A percentile compares a stretch with the other conserved stretches of the same genome.
phyloP scores from a whole-genome alignment of 2,329 filamentous ascomycete genomes.

The Cordyceps javanica region DNA sequence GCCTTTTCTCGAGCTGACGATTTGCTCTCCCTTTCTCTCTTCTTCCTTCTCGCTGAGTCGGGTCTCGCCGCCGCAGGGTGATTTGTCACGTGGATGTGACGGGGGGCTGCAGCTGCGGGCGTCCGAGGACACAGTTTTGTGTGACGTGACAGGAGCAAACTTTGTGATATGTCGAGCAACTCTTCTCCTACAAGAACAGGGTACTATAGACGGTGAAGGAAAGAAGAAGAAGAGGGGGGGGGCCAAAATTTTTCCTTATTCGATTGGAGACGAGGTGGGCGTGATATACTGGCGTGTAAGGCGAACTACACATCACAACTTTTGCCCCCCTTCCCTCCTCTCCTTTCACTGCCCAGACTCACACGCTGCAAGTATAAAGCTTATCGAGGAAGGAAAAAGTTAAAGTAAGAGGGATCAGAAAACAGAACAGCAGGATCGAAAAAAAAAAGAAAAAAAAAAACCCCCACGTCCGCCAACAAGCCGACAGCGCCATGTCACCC shows the following conservation, averaged over 20 bases:
- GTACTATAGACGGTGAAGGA: not conserved
- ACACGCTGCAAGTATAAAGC: not conserved
- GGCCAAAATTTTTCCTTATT: not conserved
- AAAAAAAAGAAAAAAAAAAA: not conserved
- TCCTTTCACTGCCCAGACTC: not conserved
- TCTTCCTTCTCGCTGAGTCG: not conserved
- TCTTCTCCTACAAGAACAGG: not conserved
- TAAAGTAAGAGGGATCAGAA: no score
- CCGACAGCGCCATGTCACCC: constrained; percentile 13
- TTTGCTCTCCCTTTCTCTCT: not conserved
- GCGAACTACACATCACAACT: not conserved
- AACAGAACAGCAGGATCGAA: not conserved
- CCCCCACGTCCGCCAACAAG: not conserved
- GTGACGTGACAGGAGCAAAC: not conserved
- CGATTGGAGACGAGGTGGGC: not conserved
- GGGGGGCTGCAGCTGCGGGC: constrained; percentile 1
- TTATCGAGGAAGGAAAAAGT: not conserved
- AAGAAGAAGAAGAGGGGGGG: not conserved
- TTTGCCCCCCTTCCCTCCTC: no score
- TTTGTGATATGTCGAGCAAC: not conserved
- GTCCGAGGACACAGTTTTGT: not conserved
- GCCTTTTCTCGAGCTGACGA: no score
- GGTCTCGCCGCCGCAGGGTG: not conserved
- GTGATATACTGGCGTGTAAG: not conserved
- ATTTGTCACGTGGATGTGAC: constrained; percentile 2